Evolutionary conservation across 2,329 filamentous ascomycete species (phyloP).

Genomic region (Sporothrix humicola): DNA sequence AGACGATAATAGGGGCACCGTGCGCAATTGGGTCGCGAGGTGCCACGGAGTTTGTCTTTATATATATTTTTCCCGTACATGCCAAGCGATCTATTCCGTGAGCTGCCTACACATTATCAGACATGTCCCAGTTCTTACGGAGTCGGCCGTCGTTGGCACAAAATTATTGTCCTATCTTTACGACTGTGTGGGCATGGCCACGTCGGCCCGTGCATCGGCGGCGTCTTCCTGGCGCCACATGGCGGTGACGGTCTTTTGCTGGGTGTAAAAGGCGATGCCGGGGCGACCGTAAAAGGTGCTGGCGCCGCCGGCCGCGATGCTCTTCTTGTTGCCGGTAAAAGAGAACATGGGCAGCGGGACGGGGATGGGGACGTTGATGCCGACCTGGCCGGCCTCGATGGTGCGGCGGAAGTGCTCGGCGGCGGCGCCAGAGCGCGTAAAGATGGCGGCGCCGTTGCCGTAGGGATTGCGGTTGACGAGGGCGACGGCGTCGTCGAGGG

Average conservation of each 20-base stretch:
- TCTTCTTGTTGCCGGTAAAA: slow-evolving; percentile 84
- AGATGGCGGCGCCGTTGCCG: slow-evolving; percentile 84
- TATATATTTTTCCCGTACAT: too few species aligned
- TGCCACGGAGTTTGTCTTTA: too few species aligned
- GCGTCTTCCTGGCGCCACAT: slow-evolving; percentile 88
- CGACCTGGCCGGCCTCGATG: slow-evolving; percentile 84
- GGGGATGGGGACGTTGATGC: slow-evolving; percentile 82
- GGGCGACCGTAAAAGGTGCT: slow-evolving; percentile 96
- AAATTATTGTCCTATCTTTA: background rate
- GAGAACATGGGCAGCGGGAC: slow-evolving; percentile 74
- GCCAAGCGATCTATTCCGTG: too few species aligned
- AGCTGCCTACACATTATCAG: too few species aligned
- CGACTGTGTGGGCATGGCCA: slow-evolving; percentile 74
- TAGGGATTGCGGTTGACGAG: slow-evolving; percentile 87
- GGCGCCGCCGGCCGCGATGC: slow-evolving; percentile 85
- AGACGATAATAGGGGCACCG: too few species aligned
- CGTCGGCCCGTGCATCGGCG: slow-evolving; percentile 73
- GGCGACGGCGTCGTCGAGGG: slow-evolving; percentile 78
- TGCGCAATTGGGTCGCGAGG: too few species aligned
- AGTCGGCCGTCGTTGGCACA: too few species aligned
- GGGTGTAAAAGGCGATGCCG: slow-evolving; percentile 92
- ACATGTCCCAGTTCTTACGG: too few species aligned
- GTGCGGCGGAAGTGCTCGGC: slow-evolving; percentile 78
- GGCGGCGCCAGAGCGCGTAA: slow-evolving; percentile 79
- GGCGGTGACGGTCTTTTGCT: slow-evolving; percentile 95